Percentiles rank a stretch among this genome's conserved stretches.
Evolutionary conservation across 768 basidiomycete genomes (phyloP).

Genomic region (Amyloporia xantha): DNA sequence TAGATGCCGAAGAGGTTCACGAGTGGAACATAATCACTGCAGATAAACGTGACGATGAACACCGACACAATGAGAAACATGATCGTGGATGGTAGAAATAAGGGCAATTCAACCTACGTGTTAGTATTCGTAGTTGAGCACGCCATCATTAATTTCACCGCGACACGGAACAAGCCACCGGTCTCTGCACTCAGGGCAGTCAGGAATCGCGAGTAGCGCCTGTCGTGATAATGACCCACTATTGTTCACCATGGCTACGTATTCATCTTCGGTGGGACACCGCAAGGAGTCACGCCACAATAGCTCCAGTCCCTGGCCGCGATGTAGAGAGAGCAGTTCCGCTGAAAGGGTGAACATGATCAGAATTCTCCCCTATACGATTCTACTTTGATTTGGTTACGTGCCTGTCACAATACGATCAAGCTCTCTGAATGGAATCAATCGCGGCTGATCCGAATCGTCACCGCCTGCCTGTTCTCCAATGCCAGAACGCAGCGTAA

Average conservation of each 20-base stretch:
- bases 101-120: slow-evolving; percentile 35
- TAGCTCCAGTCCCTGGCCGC: slow-evolving; percentile 92
- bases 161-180: slow-evolving; percentile 86
- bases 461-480: too few relatives aligned
- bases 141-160: slow-evolving; percentile 96
- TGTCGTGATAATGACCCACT: too few relatives aligned
- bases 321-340: slow-evolving; percentile 50
- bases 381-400: too few relatives aligned
- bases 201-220: too few relatives aligned
- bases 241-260: slow-evolving; percentile 93
- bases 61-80: background rate
- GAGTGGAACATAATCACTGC: slow-evolving; percentile 83
- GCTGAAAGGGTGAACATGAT: slow-evolving; percentile 15
- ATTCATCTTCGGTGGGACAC: slow-evolving; percentile 93
- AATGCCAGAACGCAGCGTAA: slow-evolving; percentile 38
- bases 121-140: slow-evolving; percentile 56
- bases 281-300: slow-evolving; percentile 89
- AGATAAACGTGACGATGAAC: background rate
- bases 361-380: background rate
- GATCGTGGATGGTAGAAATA: background rate
- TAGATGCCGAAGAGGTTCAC: slow-evolving; percentile 93
- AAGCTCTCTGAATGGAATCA: slow-evolving; percentile 38
- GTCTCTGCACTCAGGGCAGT: too few relatives aligned
- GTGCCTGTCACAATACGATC: slow-evolving; percentile 74
- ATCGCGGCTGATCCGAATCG: slow-evolving; percentile 10